phyloP scores from a whole-genome alignment of 345 rosid genomes.

The Passiflora organensis region DNA sequence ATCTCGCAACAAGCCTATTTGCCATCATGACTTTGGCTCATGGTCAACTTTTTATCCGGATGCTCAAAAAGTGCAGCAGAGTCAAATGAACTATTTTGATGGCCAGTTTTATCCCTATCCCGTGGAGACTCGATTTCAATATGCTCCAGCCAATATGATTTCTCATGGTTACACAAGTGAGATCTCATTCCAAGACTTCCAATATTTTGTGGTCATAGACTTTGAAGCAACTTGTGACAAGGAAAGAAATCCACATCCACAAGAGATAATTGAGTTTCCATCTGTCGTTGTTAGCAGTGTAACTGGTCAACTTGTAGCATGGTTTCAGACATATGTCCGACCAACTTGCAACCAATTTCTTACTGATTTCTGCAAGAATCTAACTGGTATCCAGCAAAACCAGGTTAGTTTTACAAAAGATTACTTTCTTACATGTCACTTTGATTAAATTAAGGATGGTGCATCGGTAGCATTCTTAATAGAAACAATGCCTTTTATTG shows the following conservation, averaged over 20 bases:
- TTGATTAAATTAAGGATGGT: no score
- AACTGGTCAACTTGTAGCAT: conserved; percentile 41
- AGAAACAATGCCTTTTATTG: no score
- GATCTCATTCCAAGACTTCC: conserved; percentile 47
- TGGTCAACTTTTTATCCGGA: conserved; percentile 41
- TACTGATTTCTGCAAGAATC: conserved; percentile 44
- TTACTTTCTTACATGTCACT: no score
- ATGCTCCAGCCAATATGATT: conserved; percentile 29
- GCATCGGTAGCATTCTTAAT: no score
- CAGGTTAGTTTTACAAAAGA: conserved; percentile 24
- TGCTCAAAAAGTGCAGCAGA: conserved; percentile 36
- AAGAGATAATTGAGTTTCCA: conserved; percentile 49
- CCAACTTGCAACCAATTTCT: conserved; percentile 40
- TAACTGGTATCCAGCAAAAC: conserved; percentile 47
- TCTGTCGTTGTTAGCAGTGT: conserved; percentile 43
- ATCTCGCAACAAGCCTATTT: conserved; percentile 32
- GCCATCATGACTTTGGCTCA: conserved; percentile 32
- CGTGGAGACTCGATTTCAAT: conserved; percentile 38
- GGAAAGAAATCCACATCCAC: conserved; percentile 47
- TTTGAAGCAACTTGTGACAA: conserved; percentile 49
- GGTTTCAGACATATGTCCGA: conserved; percentile 47
- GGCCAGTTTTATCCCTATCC: conserved; percentile 39
- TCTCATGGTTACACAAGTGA: conserved; percentile 34
- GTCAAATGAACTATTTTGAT: conserved; percentile 35
- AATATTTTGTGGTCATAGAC: conserved; percentile 46